A percentile compares a stretch with the other conserved stretches of the same genome.
phyloP scores from a whole-genome alignment of 495 filamentous ascomycete genomes.

The Trichoderma erinaceum region DNA sequence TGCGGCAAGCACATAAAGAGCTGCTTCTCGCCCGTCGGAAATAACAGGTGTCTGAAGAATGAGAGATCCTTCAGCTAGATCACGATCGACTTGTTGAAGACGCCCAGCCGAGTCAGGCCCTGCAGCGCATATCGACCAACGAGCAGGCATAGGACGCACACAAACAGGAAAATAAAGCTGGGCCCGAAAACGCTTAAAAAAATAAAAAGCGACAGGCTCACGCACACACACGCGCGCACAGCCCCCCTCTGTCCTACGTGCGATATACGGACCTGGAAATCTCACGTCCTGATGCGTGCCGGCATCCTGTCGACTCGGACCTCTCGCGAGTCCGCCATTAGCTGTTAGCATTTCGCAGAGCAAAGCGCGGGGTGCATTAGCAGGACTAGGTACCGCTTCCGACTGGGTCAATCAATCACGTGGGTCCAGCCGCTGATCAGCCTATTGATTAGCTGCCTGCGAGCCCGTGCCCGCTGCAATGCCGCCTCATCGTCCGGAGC shows the following conservation, averaged over 20 bases:
- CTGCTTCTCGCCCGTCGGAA: conserved; percentile 3
- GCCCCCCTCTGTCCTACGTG: no score
- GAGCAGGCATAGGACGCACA: no score
- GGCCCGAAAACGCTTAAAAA: no score
- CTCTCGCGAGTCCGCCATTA: no score
- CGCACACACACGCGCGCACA: no score
- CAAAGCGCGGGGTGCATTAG: conserved; percentile 11
- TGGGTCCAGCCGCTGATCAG: conserved; percentile 3
- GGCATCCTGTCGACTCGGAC: no score
- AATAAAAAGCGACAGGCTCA: no score
- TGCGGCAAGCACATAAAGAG: conserved; percentile 3
- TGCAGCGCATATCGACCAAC: no score
- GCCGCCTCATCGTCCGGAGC: conserved; percentile 12
- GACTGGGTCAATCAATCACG: conserved; percentile 13
- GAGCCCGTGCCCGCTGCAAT: background rate
- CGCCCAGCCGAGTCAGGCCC: no score
- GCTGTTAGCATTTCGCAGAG: background rate
- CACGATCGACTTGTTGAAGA: background rate
- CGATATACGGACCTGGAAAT: no score
- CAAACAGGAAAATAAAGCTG: no score
- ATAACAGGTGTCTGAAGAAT: background rate
- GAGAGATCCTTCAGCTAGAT: background rate
- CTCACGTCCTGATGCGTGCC: no score
- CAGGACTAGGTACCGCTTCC: background rate
- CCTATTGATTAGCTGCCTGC: background rate